phyloP scores from a whole-genome alignment of 1,139 yeast genomes.

The Magnusiomyces suaveolens region DNA sequence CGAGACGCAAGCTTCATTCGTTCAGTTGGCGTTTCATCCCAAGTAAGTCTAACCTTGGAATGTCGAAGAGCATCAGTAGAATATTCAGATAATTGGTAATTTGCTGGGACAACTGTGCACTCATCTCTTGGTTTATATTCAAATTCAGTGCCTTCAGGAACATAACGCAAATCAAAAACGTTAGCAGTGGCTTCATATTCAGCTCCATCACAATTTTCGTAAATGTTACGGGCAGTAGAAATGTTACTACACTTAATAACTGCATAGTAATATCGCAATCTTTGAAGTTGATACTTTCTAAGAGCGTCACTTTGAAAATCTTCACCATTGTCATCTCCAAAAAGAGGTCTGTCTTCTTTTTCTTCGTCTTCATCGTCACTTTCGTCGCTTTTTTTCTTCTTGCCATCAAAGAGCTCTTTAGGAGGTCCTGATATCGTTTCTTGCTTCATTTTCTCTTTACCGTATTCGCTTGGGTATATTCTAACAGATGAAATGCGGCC shows the following conservation, averaged over 20 bases:
- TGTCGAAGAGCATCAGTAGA: slow-evolving; percentile 91
- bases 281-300: slow-evolving; percentile 61
- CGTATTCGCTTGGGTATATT: slow-evolving; percentile 88
- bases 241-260: slow-evolving; percentile 77
- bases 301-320: slow-evolving; percentile 37
- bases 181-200: slow-evolving; percentile 96
- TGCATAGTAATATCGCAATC: slow-evolving; percentile 90
- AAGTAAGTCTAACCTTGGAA: slow-evolving; percentile 83
- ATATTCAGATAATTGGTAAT: slow-evolving; percentile 71
- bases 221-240: slow-evolving; percentile 63
- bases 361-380: slow-evolving; percentile 31
- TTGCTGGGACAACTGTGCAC: slow-evolving; percentile 63
- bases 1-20: slow-evolving; percentile 68
- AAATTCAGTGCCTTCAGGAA: slow-evolving; percentile 86
- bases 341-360: slow-evolving; percentile 22
- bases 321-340: slow-evolving; percentile 39
- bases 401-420: slow-evolving; percentile 53
- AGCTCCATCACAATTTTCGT: slow-evolving; percentile 83
- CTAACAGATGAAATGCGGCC: slow-evolving; percentile 63
- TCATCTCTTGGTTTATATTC: slow-evolving; percentile 61
- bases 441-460: slow-evolving; percentile 81
- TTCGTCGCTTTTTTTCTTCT: slow-evolving; percentile 24
- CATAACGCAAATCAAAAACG: slow-evolving; percentile 80
- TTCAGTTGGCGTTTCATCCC: slow-evolving; percentile 98
- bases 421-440: slow-evolving; percentile 95